phyloP scores from a whole-genome alignment of 2,329 filamentous ascomycete genomes.

The Dactylellina sp. region DNA sequence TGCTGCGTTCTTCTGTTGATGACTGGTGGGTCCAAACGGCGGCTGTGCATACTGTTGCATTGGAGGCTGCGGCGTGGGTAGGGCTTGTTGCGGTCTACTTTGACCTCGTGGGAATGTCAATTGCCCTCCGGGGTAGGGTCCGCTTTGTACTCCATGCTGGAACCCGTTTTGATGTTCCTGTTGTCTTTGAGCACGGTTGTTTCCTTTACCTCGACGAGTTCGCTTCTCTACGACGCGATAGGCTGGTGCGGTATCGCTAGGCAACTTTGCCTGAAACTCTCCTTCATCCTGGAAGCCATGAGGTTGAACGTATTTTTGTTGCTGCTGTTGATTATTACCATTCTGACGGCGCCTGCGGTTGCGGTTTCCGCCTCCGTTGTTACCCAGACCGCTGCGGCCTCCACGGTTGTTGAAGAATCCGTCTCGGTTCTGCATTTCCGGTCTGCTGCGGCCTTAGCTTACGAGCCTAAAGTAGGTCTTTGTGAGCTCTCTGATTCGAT shows the following conservation, averaged over 20 bases:
- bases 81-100: background rate
- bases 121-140: too few relatives aligned
- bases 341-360: slow-evolving; percentile 12
- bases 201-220: background rate
- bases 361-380: slow-evolving; percentile 2
- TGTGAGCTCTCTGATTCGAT: background rate
- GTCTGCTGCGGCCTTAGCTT: too few relatives aligned
- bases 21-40: background rate
- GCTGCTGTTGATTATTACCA: slow-evolving; percentile 5
- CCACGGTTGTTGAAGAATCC: slow-evolving; percentile 1
- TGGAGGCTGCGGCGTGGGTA: too few relatives aligned
- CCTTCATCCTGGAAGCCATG: slow-evolving; percentile 14
- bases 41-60: too few relatives aligned
- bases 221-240: slow-evolving; percentile 42
- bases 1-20: slow-evolving; percentile 2
- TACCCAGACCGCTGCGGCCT: background rate
- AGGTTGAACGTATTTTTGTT: slow-evolving; percentile 10
- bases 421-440: slow-evolving; percentile 1
- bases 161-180: slow-evolving; percentile 1
- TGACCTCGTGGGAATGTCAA: background rate
- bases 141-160: background rate
- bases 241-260: slow-evolving; percentile 42
- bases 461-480: too few relatives aligned
- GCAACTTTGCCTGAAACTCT: slow-evolving; percentile 43
- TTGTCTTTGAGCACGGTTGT: slow-evolving; percentile 5